A percentile compares a stretch with the other conserved stretches of the same genome.
These are phyloP conservation scores for Blastobotrys petasosporus DNA, from an alignment of 1,139 yeast species.

Conservation along the genomic window DNA sequence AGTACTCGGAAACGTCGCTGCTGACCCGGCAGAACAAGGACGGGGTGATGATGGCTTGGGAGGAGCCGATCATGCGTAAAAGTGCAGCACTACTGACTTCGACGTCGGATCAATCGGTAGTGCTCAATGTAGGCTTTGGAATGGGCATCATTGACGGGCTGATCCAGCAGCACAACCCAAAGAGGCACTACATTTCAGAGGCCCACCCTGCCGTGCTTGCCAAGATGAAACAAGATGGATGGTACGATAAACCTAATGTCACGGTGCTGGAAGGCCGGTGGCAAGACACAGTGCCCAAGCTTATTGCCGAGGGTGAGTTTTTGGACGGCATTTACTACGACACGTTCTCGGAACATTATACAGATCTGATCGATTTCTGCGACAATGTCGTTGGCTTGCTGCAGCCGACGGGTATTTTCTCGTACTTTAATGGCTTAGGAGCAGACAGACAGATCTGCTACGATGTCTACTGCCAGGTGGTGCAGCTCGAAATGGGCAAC, in stretches of 20 bases:
- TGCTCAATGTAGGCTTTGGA: constrained; percentile 88
- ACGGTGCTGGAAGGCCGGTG: constrained; percentile 78
- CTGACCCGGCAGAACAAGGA: constrained; percentile 69
- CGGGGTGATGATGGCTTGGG: constrained; percentile 99
- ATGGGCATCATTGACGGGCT: constrained; percentile 90
- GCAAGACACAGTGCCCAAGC: constrained; percentile 71
- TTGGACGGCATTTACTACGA: constrained; percentile 93
- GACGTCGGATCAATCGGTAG: constrained; percentile 33
- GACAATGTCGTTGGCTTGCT: constrained; percentile 77
- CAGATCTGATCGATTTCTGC: constrained; percentile 80
- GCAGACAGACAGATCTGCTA: constrained; percentile 86
- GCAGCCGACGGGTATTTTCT: constrained; percentile 61
- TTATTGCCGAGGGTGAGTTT: constrained; percentile 61
- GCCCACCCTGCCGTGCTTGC: constrained; percentile 88
- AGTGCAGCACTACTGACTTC: constrained; percentile 59
- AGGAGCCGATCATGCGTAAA: constrained; percentile 67
- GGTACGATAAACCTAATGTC: constrained; percentile 74
- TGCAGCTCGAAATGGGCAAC: constrained; percentile 69
- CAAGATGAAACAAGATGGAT: constrained; percentile 67
- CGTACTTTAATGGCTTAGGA: constrained; percentile 93
- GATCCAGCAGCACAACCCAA: constrained; percentile 57
- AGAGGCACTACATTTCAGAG: constrained; percentile 79
- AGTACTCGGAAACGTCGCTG: constrained; percentile 65
- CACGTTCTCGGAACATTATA: constrained; percentile 83
- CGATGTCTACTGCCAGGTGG: constrained; percentile 81